phyloP scores from a whole-genome alignment of 805 yeast species.

The Saccharomycopsis sp. region DNA sequence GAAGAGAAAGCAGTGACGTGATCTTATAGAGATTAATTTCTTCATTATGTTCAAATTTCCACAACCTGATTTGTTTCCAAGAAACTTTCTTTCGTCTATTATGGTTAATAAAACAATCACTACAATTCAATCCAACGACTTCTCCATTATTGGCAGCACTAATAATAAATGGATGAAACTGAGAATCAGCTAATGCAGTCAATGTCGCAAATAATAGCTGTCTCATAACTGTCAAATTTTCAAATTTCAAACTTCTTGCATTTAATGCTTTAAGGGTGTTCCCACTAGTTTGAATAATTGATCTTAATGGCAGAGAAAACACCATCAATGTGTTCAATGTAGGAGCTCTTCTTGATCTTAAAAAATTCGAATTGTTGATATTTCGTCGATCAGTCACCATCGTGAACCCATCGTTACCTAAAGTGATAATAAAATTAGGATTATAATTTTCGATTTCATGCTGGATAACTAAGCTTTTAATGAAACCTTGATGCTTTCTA shows the following conservation, averaged over 20 bases:
- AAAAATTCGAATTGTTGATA: constrained; percentile 27
- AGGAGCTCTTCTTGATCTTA: constrained; percentile 17
- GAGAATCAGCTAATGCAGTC: constrained; percentile 2
- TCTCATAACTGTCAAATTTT: background rate
- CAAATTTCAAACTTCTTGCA: background rate
- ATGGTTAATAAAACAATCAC: background rate
- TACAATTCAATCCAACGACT: constrained; percentile 2
- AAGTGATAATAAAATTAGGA: constrained; percentile 28
- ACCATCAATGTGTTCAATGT: background rate
- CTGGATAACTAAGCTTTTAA: constrained; percentile 27
- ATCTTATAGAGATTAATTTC: background rate
- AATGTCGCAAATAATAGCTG: background rate
- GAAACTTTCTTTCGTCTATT: background rate
- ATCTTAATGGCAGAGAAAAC: background rate
- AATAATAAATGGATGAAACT: constrained; percentile 11
- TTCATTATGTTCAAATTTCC: constrained; percentile 9
- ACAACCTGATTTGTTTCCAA: background rate
- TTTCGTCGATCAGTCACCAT: constrained; percentile 32
- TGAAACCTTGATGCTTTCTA: constrained; percentile 34
- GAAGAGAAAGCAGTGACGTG: background rate
- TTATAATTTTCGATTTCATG: constrained; percentile 32
- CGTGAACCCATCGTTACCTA: constrained; percentile 38
- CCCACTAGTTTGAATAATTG: background rate
- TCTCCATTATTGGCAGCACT: constrained; percentile 13
- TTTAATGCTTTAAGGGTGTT: background rate